Evolutionary conservation across 2,329 filamentous ascomycete genomes (phyloP).

Genomic region (Pseudocercospora musae): DNA sequence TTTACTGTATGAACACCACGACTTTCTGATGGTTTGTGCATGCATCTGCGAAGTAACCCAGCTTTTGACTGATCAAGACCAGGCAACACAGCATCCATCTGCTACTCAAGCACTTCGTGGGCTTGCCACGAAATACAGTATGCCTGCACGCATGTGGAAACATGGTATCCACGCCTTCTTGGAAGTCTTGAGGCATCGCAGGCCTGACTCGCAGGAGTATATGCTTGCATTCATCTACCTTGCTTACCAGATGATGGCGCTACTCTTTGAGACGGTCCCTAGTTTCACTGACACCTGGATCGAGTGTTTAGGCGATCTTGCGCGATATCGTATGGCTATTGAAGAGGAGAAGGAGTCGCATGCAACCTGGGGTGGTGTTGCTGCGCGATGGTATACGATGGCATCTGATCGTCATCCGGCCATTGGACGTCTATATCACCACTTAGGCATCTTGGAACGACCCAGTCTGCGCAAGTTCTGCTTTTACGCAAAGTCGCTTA

Average conservation of each 20-base stretch:
- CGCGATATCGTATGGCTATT: constrained; percentile 84
- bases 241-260: constrained; percentile 83
- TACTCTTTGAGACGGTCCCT: constrained; percentile 81
- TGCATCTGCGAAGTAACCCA: no score
- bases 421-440: constrained; percentile 79
- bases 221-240: constrained; percentile 90
- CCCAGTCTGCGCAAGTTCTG: constrained; percentile 70
- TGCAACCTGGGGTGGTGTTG: constrained; percentile 78
- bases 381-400: constrained; percentile 78
- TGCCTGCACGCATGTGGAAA: constrained; percentile 93
- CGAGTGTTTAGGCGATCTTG: constrained; percentile 84
- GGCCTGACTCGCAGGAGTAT: constrained; percentile 76
- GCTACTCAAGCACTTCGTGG: constrained; percentile 65
- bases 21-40: constrained; percentile 67
- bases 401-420: constrained; percentile 73
- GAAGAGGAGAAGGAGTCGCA: constrained; percentile 69
- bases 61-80: no score
- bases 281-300: constrained; percentile 88
- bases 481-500: constrained; percentile 69
- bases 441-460: constrained; percentile 74
- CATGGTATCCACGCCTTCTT: constrained; percentile 67
- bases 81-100: constrained; percentile 77
- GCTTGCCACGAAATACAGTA: constrained; percentile 76
- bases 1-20: constrained; percentile 45
- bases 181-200: constrained; percentile 59